Evolutionary conservation across 2,329 filamentous ascomycete genomes (phyloP).

Genomic region (Neocatenulostroma microsporum): DNA sequence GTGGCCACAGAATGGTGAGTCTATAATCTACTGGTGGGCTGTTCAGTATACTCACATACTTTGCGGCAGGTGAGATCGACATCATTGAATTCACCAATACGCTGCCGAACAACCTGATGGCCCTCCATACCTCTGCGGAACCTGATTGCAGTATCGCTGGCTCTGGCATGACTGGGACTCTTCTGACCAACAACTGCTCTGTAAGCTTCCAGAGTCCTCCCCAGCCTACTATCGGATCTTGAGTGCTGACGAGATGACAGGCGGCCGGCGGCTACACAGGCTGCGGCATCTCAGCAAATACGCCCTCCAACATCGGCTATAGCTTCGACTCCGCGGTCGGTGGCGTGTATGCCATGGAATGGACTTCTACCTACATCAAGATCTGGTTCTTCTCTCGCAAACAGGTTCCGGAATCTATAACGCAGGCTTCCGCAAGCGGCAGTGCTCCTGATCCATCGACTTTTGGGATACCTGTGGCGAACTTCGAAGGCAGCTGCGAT

Average conservation of each 20-base stretch:
- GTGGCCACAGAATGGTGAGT: conserved; percentile 32
- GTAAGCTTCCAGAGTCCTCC: conserved; percentile 26
- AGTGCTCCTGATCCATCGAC: conserved; percentile 50
- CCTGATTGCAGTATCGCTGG: conserved; percentile 33
- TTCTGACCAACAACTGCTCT: conserved; percentile 46
- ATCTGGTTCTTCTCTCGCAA: conserved; percentile 73
- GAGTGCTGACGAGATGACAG: conserved; percentile 7
- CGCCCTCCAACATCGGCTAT: conserved; percentile 31
- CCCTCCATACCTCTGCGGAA: conserved; percentile 32
- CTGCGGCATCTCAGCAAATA: conserved; percentile 15
- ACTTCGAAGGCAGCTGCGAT: conserved; percentile 36
- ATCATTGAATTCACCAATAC: conserved; percentile 39
- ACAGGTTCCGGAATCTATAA: conserved; percentile 56
- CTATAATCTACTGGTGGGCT: no score
- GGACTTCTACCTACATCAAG: conserved; percentile 63
- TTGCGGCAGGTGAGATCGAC: conserved; percentile 37
- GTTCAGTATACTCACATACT: neutral
- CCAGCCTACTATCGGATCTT: neutral
- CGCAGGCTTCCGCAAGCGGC: conserved; percentile 21
- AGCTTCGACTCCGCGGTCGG: conserved; percentile 43
- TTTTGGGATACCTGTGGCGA: conserved; percentile 54
- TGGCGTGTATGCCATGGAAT: conserved; percentile 46
- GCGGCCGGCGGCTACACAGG: conserved; percentile 39
- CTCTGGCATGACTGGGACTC: conserved; percentile 35
- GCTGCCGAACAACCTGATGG: conserved; percentile 19